Base-by-base conservation (phyloP, 2,329 filamentous ascomycete species). In the Elsinoe australis region DNA sequence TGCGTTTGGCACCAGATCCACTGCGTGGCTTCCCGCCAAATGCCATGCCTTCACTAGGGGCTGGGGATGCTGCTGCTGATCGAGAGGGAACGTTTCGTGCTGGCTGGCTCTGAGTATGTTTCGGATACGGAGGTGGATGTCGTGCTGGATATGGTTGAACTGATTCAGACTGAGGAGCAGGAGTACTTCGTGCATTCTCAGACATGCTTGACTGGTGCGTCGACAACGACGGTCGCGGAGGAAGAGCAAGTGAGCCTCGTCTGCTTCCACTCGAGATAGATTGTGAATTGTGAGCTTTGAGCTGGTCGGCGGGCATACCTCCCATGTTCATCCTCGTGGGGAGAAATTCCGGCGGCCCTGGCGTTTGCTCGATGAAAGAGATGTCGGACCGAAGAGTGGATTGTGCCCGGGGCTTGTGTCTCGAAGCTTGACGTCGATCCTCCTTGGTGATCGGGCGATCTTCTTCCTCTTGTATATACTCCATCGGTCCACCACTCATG, bases 401-500 rank as follows among this genome's bases (percentile, higher is more conserved):
- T 33, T 50, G 48, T 18, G 41, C 24, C 10, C 57, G 53, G 12
- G 58, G 45, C 32, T 55, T 59, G 49, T 67, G 63, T 24, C 63
- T 60, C 22, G 61, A 55, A 33, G 60, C 62, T 31, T 62, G 54
- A 21, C 62, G 60, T 41, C 60, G 39, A 49, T 68, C 63, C 22
- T 67, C 63, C 12, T 65, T 63, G 53, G 66, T 61, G 3, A 63
- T 55, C 12, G 61, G 64, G 10, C 60, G 56, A 31, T 60, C 52
- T 24, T 68, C 62, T 18, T 70, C 67, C 35, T 79, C 74, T 18
- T 85, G 82, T 51, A 87, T 78, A 4, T 81, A 71, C 19, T 83
- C 80, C n/a, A 83, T 76, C 12, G 83, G 63, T 5, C 80, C 77
- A n/a, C 83, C 84, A 60, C 85, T 92, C 76, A 89, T 85, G 59